phyloP scores from a whole-genome alignment of 768 basidiomycete species.

The Chiua virens region DNA sequence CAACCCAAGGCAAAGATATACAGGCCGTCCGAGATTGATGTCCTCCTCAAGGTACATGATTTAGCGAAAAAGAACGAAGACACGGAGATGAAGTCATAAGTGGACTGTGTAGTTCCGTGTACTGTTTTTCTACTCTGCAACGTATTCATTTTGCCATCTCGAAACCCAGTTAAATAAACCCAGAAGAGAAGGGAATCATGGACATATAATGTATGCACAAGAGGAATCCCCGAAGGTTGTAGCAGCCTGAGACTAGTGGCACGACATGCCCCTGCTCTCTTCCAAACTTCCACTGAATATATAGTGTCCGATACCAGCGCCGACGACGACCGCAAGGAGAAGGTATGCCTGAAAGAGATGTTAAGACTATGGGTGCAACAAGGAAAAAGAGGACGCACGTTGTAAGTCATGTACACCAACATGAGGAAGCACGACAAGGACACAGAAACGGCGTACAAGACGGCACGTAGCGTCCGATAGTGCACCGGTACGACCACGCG shows the following conservation, averaged over 20 bases:
- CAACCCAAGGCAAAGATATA: slow-evolving; percentile 91
- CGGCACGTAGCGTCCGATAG: slow-evolving; percentile 58
- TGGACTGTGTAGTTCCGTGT: slow-evolving; percentile 10
- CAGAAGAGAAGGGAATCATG: neutral
- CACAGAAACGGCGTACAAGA: slow-evolving; percentile 71
- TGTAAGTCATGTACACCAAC: slow-evolving; percentile 97
- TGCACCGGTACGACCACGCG: slow-evolving; percentile 10
- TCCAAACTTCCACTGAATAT: slow-evolving; percentile 69
- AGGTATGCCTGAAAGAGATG: slow-evolving; percentile 67
- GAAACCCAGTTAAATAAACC: neutral
- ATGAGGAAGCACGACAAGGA: slow-evolving; percentile 89
- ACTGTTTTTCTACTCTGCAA: neutral
- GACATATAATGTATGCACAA: neutral
- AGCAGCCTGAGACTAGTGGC: slow-evolving; percentile 62
- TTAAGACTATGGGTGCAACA: neutral
- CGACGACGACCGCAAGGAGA: slow-evolving; percentile 76
- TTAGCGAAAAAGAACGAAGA: slow-evolving; percentile 89
- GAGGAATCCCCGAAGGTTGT: neutral
- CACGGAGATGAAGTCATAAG: slow-evolving; percentile 65
- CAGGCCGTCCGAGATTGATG: slow-evolving; percentile 85
- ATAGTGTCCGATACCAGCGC: slow-evolving; percentile 83
- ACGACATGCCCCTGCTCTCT: slow-evolving; percentile 73
- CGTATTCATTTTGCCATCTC: neutral
- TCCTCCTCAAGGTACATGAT: slow-evolving; percentile 72
- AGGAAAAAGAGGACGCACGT: slow-evolving; percentile 50